These are phyloP conservation scores for Hansfordia pulvinata DNA, from an alignment of 2,329 filamentous ascomycete genomes.

Conservation along the genomic window DNA sequence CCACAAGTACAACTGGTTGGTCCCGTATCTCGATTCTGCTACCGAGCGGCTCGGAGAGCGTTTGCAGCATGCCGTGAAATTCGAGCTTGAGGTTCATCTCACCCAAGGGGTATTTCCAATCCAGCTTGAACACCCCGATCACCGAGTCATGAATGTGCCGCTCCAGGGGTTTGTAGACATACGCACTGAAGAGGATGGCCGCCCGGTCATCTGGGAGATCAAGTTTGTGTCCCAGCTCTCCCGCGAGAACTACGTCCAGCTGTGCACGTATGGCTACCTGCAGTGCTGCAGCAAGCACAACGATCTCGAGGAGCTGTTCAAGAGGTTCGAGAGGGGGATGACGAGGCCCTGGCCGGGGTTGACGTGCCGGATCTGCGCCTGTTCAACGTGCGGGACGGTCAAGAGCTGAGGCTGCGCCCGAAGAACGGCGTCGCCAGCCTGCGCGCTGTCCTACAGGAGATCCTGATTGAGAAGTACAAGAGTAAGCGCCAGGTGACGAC, in stretches of 20 bases:
- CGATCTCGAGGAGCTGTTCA: not conserved
- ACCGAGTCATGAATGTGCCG: too few relatives aligned
- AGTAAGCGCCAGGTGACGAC: conserved; percentile 1
- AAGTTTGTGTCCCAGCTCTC: conserved; percentile 15
- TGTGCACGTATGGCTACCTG: conserved; percentile 13
- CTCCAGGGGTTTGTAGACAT: too few relatives aligned
- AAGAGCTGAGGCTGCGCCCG: conserved; percentile 10
- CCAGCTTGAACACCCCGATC: too few relatives aligned
- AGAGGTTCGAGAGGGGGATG: too few relatives aligned
- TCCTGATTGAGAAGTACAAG: conserved; percentile 10
- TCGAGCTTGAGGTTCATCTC: too few relatives aligned
- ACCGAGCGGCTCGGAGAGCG: conserved; percentile 8
- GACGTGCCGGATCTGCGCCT: conserved; percentile 8
- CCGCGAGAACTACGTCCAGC: conserved; percentile 13
- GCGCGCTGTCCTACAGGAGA: conserved; percentile 5
- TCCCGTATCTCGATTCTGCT: conserved; percentile 7
- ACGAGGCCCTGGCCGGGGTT: conserved; percentile 1
- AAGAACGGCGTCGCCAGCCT: conserved; percentile 1
- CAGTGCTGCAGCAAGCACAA: not conserved
- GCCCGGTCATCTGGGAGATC: conserved; percentile 19
- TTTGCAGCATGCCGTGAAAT: conserved; percentile 2
- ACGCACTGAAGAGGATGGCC: too few relatives aligned
- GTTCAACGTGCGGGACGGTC: conserved; percentile 15
- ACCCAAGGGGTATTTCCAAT: too few relatives aligned
- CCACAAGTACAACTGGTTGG: conserved; percentile 15